Evolutionary conservation across 331 rosid genomes (phyloP).

Genomic region (Rosa hybrid): DNA sequence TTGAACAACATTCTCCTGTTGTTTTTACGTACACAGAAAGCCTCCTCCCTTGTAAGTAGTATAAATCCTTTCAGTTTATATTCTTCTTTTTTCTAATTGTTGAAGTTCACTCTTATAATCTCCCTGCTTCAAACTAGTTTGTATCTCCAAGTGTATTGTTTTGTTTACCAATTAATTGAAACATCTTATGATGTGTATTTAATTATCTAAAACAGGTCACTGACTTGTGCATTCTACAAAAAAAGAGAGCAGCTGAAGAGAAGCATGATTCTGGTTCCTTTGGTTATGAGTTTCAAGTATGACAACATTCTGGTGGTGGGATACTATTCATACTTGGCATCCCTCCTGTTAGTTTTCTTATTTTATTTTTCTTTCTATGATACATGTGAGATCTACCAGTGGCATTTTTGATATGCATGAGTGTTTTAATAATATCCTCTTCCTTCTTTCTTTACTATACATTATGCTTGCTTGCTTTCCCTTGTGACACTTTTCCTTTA

Average conservation of each 20-base stretch:
- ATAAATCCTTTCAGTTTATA: not conserved
- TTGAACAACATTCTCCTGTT: conserved; percentile 14
- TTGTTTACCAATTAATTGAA: not conserved
- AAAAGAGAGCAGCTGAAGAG: not conserved
- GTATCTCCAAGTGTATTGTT: not conserved
- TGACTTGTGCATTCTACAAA: not conserved
- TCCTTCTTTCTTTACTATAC: not conserved
- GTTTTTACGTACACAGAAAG: conserved; percentile 17
- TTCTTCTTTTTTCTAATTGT: not conserved
- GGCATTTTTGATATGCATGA: not conserved
- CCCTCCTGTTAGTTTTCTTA: not conserved
- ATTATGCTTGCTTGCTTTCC: not conserved
- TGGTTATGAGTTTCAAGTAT: conserved; percentile 4
- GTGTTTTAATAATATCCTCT: not conserved
- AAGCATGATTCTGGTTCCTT: not conserved
- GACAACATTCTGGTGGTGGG: not conserved
- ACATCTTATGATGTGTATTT: not conserved
- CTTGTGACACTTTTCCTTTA: no score
- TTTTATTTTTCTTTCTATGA: not conserved
- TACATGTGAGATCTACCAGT: not conserved
- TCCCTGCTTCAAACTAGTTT: not conserved
- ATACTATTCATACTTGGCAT: not conserved
- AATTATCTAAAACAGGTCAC: conserved; percentile 10
- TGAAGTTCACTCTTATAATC: not conserved
- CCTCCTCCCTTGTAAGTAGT: conserved; percentile 32